These are phyloP conservation scores for Lippia alba DNA, from an alignment of 305 asterid species.

Conservation along the genomic window DNA sequence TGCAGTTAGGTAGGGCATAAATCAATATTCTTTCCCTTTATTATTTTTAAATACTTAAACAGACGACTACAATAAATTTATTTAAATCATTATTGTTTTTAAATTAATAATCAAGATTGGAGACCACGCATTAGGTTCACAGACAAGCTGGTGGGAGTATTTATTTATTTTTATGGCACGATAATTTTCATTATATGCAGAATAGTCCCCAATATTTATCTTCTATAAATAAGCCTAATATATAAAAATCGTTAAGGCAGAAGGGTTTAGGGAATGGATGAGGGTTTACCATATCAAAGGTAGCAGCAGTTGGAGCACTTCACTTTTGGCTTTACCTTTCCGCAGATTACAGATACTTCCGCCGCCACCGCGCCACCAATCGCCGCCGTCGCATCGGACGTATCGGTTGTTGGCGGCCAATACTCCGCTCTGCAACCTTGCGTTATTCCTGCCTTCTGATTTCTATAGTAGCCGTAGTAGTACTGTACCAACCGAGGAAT, in stretches of 20 bases:
- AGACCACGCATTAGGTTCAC: too few species aligned
- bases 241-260: neutral
- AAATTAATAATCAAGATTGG: too few species aligned
- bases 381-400: constrained; percentile 30
- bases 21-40: neutral
- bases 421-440: constrained; percentile 24
- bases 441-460: constrained; percentile 7
- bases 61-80: neutral
- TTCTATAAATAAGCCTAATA: too few species aligned
- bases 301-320: constrained; percentile 36
- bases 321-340: constrained; percentile 41
- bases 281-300: constrained; percentile 51
- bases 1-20: neutral
- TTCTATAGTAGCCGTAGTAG: constrained; percentile 29
- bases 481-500: constrained; percentile 29
- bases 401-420: constrained; percentile 34
- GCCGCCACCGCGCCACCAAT: constrained; percentile 36
- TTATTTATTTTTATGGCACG: neutral
- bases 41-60: neutral
- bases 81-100: neutral
- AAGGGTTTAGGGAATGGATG: constrained; percentile 52
- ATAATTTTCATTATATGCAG: too few species aligned
- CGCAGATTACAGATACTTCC: constrained; percentile 33
- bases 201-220: neutral
- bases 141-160: neutral